These are phyloP conservation scores for Rhytidiadelphus loreus DNA, from an alignment of 225 moss, liverwort and hornwort genomes.

Conservation along the genomic window DNA sequence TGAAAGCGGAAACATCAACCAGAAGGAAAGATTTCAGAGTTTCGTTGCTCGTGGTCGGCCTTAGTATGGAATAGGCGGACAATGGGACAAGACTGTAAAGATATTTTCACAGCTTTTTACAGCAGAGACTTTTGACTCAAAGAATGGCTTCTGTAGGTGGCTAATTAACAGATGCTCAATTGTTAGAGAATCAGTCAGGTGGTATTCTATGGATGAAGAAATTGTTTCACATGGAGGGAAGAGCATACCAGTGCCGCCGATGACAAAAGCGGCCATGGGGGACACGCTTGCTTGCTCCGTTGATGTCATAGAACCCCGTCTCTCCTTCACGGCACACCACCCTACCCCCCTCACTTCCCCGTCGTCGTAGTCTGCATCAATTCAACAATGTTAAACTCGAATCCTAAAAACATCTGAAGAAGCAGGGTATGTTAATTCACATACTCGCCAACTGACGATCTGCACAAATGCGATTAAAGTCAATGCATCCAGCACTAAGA, in stretches of 20 bases:
- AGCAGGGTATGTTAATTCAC: not conserved
- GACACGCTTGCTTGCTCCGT: constrained; percentile 4
- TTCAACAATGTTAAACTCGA: not conserved
- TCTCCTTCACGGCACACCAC: constrained; percentile 3
- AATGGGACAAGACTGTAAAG: not conserved
- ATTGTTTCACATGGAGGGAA: not conserved
- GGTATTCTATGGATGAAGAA: not conserved
- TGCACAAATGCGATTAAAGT: not conserved
- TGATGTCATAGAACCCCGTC: constrained; percentile 10
- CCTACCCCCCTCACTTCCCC: not conserved
- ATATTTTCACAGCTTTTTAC: not conserved
- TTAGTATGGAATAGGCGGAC: not conserved
- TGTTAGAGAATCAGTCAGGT: not conserved
- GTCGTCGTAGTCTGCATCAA: constrained; percentile 12
- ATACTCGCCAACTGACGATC: not conserved
- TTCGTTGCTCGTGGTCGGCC: not conserved
- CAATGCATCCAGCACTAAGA: not conserved
- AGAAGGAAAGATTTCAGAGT: not conserved
- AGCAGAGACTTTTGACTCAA: not conserved
- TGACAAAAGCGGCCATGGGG: constrained; percentile 36
- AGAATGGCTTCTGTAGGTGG: not conserved
- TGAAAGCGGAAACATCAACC: not conserved
- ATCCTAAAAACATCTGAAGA: not conserved
- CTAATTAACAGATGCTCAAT: not conserved
- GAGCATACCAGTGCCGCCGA: constrained; percentile 45